These are phyloP conservation scores for Penicillium bovifimosum DNA, from an alignment of 495 filamentous ascomycete genomes.

Conservation along the genomic window DNA sequence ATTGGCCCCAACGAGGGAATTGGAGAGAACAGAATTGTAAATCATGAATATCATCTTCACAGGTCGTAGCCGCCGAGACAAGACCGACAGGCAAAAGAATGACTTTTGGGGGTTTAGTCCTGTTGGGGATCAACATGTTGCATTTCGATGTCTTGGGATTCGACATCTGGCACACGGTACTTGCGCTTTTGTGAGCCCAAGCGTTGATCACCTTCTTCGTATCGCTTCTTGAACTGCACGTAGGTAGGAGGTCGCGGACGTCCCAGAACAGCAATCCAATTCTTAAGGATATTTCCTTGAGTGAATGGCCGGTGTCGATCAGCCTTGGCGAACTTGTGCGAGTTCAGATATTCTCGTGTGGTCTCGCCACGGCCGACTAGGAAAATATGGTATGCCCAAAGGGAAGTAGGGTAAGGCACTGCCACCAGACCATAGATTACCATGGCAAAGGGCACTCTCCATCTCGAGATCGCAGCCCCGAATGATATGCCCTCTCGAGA, in stretches of 20 bases:
- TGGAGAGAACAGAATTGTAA: conserved; percentile 9
- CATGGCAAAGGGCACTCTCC: conserved; percentile 82
- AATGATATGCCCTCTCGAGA: conserved; percentile 57
- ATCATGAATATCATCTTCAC: conserved; percentile 17
- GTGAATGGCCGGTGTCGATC: conserved; percentile 90
- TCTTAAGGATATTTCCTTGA: conserved; percentile 68
- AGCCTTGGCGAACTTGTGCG: conserved; percentile 85
- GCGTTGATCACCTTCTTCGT: conserved; percentile 78
- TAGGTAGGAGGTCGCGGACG: conserved; percentile 86
- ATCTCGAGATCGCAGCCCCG: conserved; percentile 55
- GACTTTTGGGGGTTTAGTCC: conserved; percentile 1
- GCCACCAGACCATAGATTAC: conserved; percentile 73
- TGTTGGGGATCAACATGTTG: conserved; percentile 41
- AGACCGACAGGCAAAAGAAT: conserved; percentile 3
- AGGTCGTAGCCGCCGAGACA: conserved; percentile 15
- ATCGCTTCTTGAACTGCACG: conserved; percentile 74
- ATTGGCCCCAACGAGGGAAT: conserved; percentile 5
- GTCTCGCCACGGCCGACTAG: conserved; percentile 87
- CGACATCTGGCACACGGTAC: conserved; percentile 44
- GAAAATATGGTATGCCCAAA: conserved; percentile 85
- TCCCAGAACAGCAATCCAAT: conserved; percentile 76
- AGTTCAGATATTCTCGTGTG: conserved; percentile 91
- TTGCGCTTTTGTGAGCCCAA: conserved; percentile 60
- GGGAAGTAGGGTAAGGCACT: conserved; percentile 73
- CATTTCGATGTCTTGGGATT: conserved; percentile 57